Evolutionary conservation across 2,329 filamentous ascomycete species (phyloP).

Genomic region (Chaetomium sp.): DNA sequence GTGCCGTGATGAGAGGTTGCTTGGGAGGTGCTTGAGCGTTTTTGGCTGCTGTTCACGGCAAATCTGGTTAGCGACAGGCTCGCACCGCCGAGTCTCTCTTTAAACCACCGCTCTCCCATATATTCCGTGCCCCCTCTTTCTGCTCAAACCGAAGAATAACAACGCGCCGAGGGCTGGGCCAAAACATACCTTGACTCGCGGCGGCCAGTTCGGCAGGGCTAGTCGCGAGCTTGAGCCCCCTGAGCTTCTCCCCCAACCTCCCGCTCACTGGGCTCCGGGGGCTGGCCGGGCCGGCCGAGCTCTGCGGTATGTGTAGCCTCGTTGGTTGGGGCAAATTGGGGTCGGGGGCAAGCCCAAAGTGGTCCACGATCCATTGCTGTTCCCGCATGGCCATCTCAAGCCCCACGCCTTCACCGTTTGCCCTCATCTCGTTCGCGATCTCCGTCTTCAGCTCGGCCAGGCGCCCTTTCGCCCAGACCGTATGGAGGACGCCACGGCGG

Average conservation of each 20-base stretch:
- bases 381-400: slow-evolving; percentile 79
- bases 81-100: slow-evolving; percentile 20
- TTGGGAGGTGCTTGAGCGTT: slow-evolving; percentile 13
- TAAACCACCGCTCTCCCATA: no score
- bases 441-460: slow-evolving; percentile 69
- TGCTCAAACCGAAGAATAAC: neutral
- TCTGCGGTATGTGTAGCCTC: slow-evolving; percentile 24
- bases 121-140: no score
- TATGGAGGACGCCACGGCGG: slow-evolving; percentile 79
- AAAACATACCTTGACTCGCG: slow-evolving; percentile 43
- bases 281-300: slow-evolving; percentile 25
- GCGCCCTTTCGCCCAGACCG: slow-evolving; percentile 81
- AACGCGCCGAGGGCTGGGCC: neutral
- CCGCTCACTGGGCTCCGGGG: slow-evolving; percentile 59
- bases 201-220: slow-evolving; percentile 57
- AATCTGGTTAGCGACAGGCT: neutral
- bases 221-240: slow-evolving; percentile 71
- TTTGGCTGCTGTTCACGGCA: slow-evolving; percentile 14
- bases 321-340: slow-evolving; percentile 20
- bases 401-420: slow-evolving; percentile 75
- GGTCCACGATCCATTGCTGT: slow-evolving; percentile 75
- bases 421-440: slow-evolving; percentile 64
- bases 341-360: slow-evolving; percentile 58
- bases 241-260: slow-evolving; percentile 70
- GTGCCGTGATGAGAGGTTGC: slow-evolving; percentile 19